Base-by-base conservation (phyloP, 306 rosid genomes). In the Quercus cerris region DNA sequence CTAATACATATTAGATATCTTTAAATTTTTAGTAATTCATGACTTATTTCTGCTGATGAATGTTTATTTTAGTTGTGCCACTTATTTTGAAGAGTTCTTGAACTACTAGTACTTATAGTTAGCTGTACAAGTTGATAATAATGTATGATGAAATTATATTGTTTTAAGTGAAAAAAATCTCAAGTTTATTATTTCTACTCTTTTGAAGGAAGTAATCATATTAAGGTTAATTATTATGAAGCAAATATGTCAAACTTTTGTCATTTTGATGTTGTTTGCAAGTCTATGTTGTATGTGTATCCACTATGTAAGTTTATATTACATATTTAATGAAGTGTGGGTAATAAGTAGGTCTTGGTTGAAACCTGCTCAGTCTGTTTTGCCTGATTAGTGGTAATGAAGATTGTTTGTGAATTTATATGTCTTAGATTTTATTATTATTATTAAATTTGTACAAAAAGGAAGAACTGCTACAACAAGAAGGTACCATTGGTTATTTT, bases 401-500 rank as follows among this genome's bases (percentile, higher is more conserved):
- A 75, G 66, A 49, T 44, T 22, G 33, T 35, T 20, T 18, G 70
- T 30, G 72, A 70, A 62, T 27, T 38, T 56, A 56, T 81, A 55
- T 11, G 35, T 79, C 61, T 67, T 66, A 20, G 23, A 3, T 57
- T 5, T 6, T 35, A 5, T 35, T 56, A n/a, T 57, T 20, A 41
- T 8, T 41, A 38, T 58, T 58, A 3, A 66, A 7, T 31, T 17
- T 49, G 59, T 75, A 71, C 44, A 51, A 57, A 57, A 57, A 33
- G 22, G 33, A 58, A 59, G 61, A 64, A 58, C 57, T 67, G 17
- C 59, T 68, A 71, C 66, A 55, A 9, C 70, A 41, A 72, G 10
- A 19, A 13, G 73, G 70, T 71, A 57, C 56, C 14, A 61, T 68
- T 80, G 44, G 77, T 84, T 73, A 64, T 83, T 74, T 51, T 71